Base-by-base conservation (phyloP, 345 rosid species). In the Euphorbia peplus region DNA sequence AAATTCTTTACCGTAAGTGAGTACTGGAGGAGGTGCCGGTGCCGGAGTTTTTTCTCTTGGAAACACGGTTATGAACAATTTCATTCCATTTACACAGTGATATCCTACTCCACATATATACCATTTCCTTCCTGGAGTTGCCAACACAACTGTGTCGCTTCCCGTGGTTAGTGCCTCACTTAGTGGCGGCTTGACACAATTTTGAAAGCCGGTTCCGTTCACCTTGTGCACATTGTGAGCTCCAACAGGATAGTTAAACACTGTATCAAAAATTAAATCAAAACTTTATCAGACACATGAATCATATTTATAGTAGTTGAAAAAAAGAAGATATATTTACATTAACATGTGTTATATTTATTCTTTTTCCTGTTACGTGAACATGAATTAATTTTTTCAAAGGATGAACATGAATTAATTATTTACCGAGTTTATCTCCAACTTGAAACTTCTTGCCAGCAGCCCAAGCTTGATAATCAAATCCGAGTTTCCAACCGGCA, bases 391-490 rank as follows among this genome's bases (percentile, higher is more conserved):
- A n/a, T n/a, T n/a, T n/a, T 35, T 35, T 35, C 39, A 35, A 35
- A 35, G 39, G 8, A 39, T 4, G 42, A 39, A 39, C 0, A 39
- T 4, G 9, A 2, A 39, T 2, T 4, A 4, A 39, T 39, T 4
- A 8, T 5, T 39, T 63, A 82, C 83, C 66, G 16, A 81, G 76
- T 51, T 71, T 64, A 56, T 83, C 83, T 19, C 84, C 81, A 35
- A 81, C 78, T 0, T 6, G 70, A 54, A 83, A 79, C 26, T 37
- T 53, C 51, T 76, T 81, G 68, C 55, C 81, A 1, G 64, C 6
- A 47, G 84, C 73, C 82, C 85, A 83, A 41, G 63, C 62, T 10
- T 53, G 64, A 72, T 76, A 83, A 50, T 83, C 73, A 57, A 72
- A 67, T 0, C 57, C 48, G 48, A 24, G 72, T 0, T 66, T 79